A percentile compares a stretch with the other conserved stretches of the same genome.
These are phyloP conservation scores for Solanum chilense DNA, from an alignment of 257 asterid genomes.

Conservation along the genomic window DNA sequence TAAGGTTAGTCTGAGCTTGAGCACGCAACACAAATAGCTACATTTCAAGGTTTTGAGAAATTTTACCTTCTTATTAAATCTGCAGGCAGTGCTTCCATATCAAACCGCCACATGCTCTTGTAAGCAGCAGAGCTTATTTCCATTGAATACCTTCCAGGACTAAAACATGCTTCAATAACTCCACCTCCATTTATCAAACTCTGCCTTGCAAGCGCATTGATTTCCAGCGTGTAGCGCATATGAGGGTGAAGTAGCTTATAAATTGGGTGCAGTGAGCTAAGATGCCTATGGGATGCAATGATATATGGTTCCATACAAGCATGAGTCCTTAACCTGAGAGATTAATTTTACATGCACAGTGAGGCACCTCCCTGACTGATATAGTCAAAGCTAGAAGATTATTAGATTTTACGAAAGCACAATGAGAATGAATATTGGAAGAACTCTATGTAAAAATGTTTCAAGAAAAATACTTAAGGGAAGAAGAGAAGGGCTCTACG, in stretches of 20 bases:
- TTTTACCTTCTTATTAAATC: conserved; percentile 63
- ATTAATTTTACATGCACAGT: conserved; percentile 1
- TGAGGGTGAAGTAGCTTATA: conserved; percentile 6
- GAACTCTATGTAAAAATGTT: neutral
- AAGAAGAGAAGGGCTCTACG: conserved; percentile 1
- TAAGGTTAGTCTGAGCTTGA: neutral
- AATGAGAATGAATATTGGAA: neutral
- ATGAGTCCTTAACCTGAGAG: conserved; percentile 80
- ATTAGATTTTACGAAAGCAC: neutral
- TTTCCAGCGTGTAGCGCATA: conserved; percentile 52
- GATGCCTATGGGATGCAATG: conserved; percentile 15
- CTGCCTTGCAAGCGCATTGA: conserved; percentile 89
- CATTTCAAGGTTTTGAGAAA: neutral
- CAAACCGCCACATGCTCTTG: conserved; percentile 72
- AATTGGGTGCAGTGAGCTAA: conserved; percentile 5
- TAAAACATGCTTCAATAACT: conserved; percentile 66
- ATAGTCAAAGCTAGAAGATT: conserved; percentile 1
- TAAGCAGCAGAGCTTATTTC: conserved; percentile 92
- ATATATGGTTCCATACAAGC: conserved; percentile 84
- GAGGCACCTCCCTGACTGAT: neutral
- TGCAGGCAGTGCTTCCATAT: conserved; percentile 76
- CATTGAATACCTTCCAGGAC: conserved; percentile 76
- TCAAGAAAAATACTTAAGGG: neutral
- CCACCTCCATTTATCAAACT: conserved; percentile 83
- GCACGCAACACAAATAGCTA: neutral